These are phyloP conservation scores for Acacia crassicarpa DNA, from an alignment of 306 rosid species.

Conservation along the genomic window DNA sequence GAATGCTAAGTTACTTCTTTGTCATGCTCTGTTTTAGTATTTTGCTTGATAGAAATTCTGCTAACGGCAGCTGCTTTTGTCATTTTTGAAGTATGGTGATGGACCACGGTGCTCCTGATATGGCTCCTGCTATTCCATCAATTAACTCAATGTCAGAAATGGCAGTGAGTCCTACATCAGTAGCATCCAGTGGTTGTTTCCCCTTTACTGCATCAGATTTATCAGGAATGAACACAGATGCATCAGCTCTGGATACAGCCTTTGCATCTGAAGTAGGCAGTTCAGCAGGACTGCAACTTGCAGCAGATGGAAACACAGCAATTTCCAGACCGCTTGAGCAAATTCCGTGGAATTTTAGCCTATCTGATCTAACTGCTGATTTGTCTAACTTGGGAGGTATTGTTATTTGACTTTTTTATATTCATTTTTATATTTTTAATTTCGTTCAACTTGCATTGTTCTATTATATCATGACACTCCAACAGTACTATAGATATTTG, in stretches of 20 bases:
- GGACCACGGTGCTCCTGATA: constrained; percentile 61
- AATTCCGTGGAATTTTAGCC: constrained; percentile 89
- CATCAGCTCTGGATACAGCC: constrained; percentile 74
- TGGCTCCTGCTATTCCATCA: constrained; percentile 61
- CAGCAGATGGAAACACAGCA: constrained; percentile 72
- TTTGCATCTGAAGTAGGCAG: constrained; percentile 84
- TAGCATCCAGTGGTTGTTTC: constrained; percentile 92
- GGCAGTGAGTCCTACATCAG: constrained; percentile 69
- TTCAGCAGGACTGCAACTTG: constrained; percentile 88
- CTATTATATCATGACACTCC: neutral
- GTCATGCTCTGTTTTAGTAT: neutral
- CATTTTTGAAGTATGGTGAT: constrained; percentile 70
- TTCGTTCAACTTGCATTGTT: neutral
- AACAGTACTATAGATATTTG: constrained; percentile 17
- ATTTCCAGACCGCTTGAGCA: constrained; percentile 84
- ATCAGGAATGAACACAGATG: constrained; percentile 82
- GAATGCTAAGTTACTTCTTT: neutral
- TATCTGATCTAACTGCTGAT: constrained; percentile 88
- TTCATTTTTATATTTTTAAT: neutral
- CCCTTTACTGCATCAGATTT: constrained; percentile 89
- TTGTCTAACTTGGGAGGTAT: constrained; percentile 91
- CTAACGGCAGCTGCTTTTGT: constrained; percentile 44
- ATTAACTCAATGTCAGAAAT: constrained; percentile 68
- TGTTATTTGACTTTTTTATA: constrained; percentile 10
- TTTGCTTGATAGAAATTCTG: constrained; percentile 27